Percentiles rank a stretch among this genome's conserved stretches.
These are phyloP conservation scores for Ganoderma meredithae DNA, from an alignment of 1,284 basidiomycete genomes.

Conservation along the genomic window DNA sequence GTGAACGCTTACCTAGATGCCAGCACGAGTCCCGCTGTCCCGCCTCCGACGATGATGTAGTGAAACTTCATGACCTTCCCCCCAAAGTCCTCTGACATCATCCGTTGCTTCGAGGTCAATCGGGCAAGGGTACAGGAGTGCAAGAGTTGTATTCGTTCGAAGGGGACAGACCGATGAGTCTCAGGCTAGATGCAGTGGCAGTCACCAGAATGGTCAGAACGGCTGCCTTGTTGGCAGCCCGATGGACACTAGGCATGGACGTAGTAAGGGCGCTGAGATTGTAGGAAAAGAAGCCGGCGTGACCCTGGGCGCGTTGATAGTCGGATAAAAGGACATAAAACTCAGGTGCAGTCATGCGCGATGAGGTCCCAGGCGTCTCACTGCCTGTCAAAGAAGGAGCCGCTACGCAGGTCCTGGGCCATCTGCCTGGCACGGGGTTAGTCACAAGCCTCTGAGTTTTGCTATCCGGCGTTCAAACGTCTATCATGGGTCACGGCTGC, in stretches of 20 bases:
- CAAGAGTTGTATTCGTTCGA: too few relatives aligned
- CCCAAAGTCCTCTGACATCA: conserved; percentile 29
- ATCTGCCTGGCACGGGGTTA: background rate
- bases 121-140: too few relatives aligned
- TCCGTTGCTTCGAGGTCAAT: background rate
- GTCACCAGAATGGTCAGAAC: background rate
- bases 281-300: background rate
- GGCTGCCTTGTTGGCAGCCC: background rate
- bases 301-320: background rate
- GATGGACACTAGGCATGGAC: background rate
- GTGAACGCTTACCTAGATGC: conserved; percentile 15
- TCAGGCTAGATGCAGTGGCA: background rate
- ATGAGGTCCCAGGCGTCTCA: background rate
- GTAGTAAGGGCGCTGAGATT: background rate
- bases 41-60: conserved; percentile 38
- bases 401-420: background rate
- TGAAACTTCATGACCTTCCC: conserved; percentile 32
- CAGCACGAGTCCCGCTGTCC: conserved; percentile 18
- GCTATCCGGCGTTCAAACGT: background rate
- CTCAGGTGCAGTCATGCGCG: background rate
- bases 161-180: background rate
- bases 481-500: background rate
- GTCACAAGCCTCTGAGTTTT: background rate
- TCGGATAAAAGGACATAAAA: background rate
- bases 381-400: background rate